phyloP scores from a whole-genome alignment of 106 monocot genomes.

The Triglochin maritima region DNA sequence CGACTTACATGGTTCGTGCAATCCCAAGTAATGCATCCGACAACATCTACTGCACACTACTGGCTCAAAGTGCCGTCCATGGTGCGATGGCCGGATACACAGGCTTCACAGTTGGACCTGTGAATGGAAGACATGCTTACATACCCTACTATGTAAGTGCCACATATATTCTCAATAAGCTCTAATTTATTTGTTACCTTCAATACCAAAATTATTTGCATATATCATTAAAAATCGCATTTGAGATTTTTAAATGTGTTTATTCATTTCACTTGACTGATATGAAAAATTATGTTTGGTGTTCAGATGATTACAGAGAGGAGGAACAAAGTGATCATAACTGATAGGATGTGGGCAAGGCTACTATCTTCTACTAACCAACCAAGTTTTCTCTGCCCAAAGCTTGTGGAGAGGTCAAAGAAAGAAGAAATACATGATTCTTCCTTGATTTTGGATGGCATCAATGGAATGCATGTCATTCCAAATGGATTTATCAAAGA shows the following conservation, averaged over 20 bases:
- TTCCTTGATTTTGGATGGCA: neutral
- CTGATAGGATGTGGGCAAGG: conserved; percentile 24
- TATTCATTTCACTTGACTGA: neutral
- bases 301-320: conserved; percentile 16
- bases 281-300: neutral
- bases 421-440: neutral
- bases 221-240: neutral
- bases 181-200: neutral
- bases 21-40: conserved; percentile 20
- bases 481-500: neutral
- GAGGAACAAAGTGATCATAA: conserved; percentile 11
- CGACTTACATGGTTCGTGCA: conserved; percentile 23
- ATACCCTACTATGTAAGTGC: conserved; percentile 18
- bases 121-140: conserved; percentile 21
- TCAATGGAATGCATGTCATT: neutral
- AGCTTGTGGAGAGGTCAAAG: conserved; percentile 2
- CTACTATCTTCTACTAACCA: conserved; percentile 23
- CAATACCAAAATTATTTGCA: neutral
- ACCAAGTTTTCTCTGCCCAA: conserved; percentile 13
- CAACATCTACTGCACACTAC: conserved; percentile 25
- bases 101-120: conserved; percentile 23
- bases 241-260: neutral
- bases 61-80: conserved; percentile 23
- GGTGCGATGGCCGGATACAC: conserved; percentile 23
- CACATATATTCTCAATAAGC: neutral